Evolutionary conservation across 805 yeast species (phyloP).

Genomic region (Ascoidea tarda): DNA sequence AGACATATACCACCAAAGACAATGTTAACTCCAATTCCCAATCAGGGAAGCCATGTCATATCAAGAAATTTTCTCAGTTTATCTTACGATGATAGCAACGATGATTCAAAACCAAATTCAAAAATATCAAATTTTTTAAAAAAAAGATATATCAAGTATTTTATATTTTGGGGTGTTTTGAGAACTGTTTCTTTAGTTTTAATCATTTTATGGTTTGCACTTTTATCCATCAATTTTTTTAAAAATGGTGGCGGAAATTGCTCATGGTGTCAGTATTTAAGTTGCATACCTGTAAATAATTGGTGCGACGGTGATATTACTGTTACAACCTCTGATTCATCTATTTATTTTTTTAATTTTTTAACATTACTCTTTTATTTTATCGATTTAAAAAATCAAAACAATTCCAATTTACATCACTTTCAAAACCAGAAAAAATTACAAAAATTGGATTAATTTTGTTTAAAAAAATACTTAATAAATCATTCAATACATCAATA

Average conservation of each 20-base stretch:
- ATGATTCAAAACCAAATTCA: slow-evolving; percentile 5
- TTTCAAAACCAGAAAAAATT: too few relatives aligned
- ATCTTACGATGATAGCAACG: neutral
- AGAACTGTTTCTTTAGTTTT: slow-evolving; percentile 31
- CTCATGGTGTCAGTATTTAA: slow-evolving; percentile 61
- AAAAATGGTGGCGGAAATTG: slow-evolving; percentile 37
- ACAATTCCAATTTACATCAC: too few relatives aligned
- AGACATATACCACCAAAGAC: slow-evolving; percentile 1
- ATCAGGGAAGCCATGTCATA: neutral
- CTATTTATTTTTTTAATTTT: too few relatives aligned
- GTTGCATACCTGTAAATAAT: slow-evolving; percentile 54
- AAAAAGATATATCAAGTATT: slow-evolving; percentile 21
- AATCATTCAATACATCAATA: too few relatives aligned
- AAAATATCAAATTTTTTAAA: slow-evolving; percentile 10
- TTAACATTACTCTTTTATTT: too few relatives aligned
- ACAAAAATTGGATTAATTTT: too few relatives aligned
- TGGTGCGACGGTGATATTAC: slow-evolving; percentile 31
- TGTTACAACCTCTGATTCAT: neutral
- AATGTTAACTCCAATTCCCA: neutral
- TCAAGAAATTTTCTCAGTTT: neutral
- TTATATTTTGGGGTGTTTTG: slow-evolving; percentile 37
- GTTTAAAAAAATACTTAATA: too few relatives aligned
- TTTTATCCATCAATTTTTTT: slow-evolving; percentile 33
- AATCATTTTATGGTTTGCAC: slow-evolving; percentile 33
- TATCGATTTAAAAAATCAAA: too few relatives aligned